Conservation (phyloP, 257 asterid genomes). For the Sherardia arvensis region DNA sequence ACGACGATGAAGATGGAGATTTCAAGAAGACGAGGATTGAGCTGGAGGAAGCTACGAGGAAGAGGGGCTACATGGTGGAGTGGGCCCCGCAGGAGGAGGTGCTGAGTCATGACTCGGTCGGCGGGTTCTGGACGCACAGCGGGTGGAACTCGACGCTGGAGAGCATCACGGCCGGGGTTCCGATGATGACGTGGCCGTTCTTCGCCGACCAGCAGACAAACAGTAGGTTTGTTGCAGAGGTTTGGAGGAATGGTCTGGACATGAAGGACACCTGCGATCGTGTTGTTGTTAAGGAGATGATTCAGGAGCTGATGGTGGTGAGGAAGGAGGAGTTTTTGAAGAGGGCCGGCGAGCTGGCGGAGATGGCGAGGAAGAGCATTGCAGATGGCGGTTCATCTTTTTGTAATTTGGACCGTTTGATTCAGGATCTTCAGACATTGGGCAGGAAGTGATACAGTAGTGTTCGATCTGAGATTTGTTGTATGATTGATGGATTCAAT, state of each 20-base stretch:
- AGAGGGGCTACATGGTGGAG: constrained; percentile 38
- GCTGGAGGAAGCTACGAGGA: constrained; percentile 26
- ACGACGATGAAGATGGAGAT: not conserved
- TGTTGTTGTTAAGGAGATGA: constrained; percentile 6
- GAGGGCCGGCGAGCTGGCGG: constrained; percentile 14
- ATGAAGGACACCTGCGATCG: constrained; percentile 26
- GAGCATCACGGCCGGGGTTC: constrained; percentile 24
- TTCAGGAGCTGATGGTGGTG: constrained; percentile 21
- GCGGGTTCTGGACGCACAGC: constrained; percentile 61
- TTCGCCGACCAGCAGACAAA: constrained; percentile 24
- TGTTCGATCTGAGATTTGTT: too few relatives aligned
- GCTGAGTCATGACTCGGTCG: constrained; percentile 42
- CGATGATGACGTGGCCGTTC: constrained; percentile 27
- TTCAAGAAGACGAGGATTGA: not conserved
- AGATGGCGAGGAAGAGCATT: constrained; percentile 11
- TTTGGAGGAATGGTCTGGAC: constrained; percentile 26
- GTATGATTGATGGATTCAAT: too few relatives aligned
- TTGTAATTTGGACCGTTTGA: constrained; percentile 13
- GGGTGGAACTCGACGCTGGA: constrained; percentile 50
- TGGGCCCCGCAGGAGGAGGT: constrained; percentile 76
- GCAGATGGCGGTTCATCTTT: constrained; percentile 18
- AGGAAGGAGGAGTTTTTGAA: constrained; percentile 15
- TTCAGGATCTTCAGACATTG: constrained; percentile 14
- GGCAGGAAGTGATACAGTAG: not conserved
- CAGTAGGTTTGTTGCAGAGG: constrained; percentile 21